Evolutionary conservation across 179 eudicot genomes (phyloP).

Genomic region (Spergularia azorica): DNA sequence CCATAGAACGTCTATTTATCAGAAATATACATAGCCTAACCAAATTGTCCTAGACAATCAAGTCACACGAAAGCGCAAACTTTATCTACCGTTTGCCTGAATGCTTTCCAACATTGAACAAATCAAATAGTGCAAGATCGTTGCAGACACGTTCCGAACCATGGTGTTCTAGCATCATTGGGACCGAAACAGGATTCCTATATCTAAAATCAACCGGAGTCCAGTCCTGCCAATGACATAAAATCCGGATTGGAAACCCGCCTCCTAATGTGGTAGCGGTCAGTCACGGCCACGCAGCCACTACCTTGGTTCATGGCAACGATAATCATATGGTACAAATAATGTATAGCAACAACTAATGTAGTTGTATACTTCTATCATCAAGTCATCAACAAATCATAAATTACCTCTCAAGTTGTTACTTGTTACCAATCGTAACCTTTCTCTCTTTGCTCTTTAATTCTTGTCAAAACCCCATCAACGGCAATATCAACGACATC

Average conservation of each 20-base stretch:
- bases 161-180: background rate
- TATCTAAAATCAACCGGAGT: background rate
- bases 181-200: background rate
- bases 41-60: background rate
- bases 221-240: background rate
- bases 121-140: background rate
- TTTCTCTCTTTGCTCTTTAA: slow-evolving; percentile 50
- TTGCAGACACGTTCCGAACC: background rate
- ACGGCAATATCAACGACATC: slow-evolving; percentile 83
- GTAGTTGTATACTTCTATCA: background rate
- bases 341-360: background rate
- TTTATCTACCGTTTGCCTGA: background rate
- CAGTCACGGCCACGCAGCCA: background rate
- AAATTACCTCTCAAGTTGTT: background rate
- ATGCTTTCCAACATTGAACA: background rate
- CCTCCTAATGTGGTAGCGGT: background rate
- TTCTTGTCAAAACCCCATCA: slow-evolving; percentile 65
- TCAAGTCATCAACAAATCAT: background rate
- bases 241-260: background rate
- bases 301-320: background rate
- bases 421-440: slow-evolving; percentile 54
- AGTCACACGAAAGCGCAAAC: background rate
- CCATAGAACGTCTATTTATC: background rate
- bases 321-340: background rate
- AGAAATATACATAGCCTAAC: background rate